These are phyloP conservation scores for Colletotrichum endophyticum DNA, from an alignment of 2,329 filamentous ascomycete species.

Conservation along the genomic window DNA sequence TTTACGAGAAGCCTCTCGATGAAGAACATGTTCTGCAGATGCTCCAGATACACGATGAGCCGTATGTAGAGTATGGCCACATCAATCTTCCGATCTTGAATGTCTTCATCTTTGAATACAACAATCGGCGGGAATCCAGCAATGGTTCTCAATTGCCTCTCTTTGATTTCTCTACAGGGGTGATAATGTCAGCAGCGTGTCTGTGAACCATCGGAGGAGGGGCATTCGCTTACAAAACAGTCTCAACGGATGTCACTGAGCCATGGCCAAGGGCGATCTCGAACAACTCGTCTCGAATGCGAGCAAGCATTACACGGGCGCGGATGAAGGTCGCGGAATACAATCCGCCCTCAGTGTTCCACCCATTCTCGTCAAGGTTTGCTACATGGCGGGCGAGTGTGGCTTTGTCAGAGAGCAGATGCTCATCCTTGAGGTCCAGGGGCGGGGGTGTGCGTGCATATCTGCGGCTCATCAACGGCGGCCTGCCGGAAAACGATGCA, in stretches of 20 bases:
- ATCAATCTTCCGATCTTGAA: slow-evolving; percentile 35
- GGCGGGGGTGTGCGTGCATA: slow-evolving; percentile 43
- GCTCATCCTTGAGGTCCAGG: slow-evolving; percentile 41
- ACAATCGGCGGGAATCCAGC: slow-evolving; percentile 41
- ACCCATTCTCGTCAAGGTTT: slow-evolving; percentile 38
- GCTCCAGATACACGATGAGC: slow-evolving; percentile 52
- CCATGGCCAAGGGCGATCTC: slow-evolving; percentile 30
- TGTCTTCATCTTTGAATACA: slow-evolving; percentile 40
- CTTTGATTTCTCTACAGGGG: slow-evolving; percentile 37
- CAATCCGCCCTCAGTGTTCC: slow-evolving; percentile 36
- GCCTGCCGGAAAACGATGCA: slow-evolving; percentile 46
- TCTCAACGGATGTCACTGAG: slow-evolving; percentile 41
- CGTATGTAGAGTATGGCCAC: slow-evolving; percentile 43
- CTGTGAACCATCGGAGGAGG: not conserved
- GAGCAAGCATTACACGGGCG: slow-evolving; percentile 25
- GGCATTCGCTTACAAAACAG: slow-evolving; percentile 27
- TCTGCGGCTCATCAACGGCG: slow-evolving; percentile 38
- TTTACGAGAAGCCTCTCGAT: slow-evolving; percentile 61
- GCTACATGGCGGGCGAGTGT: slow-evolving; percentile 28
- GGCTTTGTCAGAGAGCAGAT: slow-evolving; percentile 34
- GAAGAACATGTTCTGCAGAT: slow-evolving; percentile 63
- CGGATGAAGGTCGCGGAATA: slow-evolving; percentile 34
- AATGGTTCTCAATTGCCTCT: slow-evolving; percentile 33
- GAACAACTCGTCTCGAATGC: slow-evolving; percentile 30
- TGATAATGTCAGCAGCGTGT: not conserved